Evolutionary conservation across 2,329 filamentous ascomycete genomes (phyloP).

Genomic region (Colletotrichum melonis): DNA sequence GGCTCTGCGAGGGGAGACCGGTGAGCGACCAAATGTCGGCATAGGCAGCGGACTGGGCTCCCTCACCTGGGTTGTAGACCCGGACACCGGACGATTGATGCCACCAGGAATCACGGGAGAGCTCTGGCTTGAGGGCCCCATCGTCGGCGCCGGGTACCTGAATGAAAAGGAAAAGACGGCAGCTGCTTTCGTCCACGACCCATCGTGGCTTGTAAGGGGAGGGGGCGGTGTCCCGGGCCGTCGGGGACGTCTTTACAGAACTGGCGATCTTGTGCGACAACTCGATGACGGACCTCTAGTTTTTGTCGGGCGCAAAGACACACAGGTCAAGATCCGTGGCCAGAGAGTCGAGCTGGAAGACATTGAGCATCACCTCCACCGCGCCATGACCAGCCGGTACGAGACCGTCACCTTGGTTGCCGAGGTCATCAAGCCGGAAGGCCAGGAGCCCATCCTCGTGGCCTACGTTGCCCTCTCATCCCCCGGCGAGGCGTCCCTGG

Average conservation of each 20-base stretch:
- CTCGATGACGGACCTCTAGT: too few species aligned
- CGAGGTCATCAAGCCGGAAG: neutral
- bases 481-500: neutral
- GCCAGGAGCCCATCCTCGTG: neutral
- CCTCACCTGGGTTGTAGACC: neutral
- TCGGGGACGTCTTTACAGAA: neutral
- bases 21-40: neutral
- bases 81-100: neutral
- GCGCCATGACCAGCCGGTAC: neutral
- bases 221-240: neutral
- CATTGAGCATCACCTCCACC: neutral
- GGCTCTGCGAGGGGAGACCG: neutral
- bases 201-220: neutral
- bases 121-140: conserved; percentile 55
- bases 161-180: neutral
- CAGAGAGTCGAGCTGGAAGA: too few species aligned
- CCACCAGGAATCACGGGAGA: conserved; percentile 40
- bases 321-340: too few species aligned
- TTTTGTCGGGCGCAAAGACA: too few species aligned
- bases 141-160: conserved; percentile 62
- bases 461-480: neutral
- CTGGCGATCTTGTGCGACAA: too few species aligned
- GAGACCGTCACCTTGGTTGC: neutral
- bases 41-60: neutral
- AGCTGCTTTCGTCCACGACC: neutral